Base-by-base conservation (phyloP, 805 yeast species). In the Ogataea wickerhamii region DNA sequence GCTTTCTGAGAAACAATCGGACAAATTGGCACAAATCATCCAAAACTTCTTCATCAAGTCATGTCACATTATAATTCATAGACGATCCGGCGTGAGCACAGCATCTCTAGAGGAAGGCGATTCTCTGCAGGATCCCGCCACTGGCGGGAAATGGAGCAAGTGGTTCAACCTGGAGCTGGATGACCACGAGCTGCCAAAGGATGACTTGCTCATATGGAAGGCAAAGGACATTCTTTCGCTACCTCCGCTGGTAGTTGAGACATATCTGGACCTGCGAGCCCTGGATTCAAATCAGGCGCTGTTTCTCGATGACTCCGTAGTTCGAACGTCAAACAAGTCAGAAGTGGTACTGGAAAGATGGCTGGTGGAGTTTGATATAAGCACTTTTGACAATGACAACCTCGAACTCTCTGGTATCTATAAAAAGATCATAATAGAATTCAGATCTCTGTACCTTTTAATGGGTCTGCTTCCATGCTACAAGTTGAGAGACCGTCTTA, bases 311-410 rank as follows among this genome's bases (percentile, higher is more conserved):
- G 55, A 49, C 18, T 65, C 73, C 7, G 80, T 80, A 10, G 67
- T 82, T 7, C 76, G 71, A 41, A 82, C 82, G 11, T 68, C 73
- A 3, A 77, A 74, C 52, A 83, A 83, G 52, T 70, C 77, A 13
- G 98, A 91, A 60, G 76, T 93, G n/a, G 96, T 93, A 2, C 64
- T 93, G 40, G 98, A 93, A 55, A 72, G 98, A 42, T 93, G 98
- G 98, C 68, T 87, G 18, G 64, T 93, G 23, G 96, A 89, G 58
- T 74, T 89, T 43, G 89, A 83, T 52, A 61, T 74, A 13, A 65
- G 63, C 28, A 59, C 57, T 18, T 66, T 55, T 56, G 65, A 58
- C 30, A 51, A 44, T 17, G 57, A 61, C 5, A 43, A 62, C 3
- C 70, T 68, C 17, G 93, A 85, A 37, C 67, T 83, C 12, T 84